Evolutionary conservation across 345 rosid species (phyloP), one percentile per base, ranked within the genome.

Genomic region (Citropsis articulata): DNA sequence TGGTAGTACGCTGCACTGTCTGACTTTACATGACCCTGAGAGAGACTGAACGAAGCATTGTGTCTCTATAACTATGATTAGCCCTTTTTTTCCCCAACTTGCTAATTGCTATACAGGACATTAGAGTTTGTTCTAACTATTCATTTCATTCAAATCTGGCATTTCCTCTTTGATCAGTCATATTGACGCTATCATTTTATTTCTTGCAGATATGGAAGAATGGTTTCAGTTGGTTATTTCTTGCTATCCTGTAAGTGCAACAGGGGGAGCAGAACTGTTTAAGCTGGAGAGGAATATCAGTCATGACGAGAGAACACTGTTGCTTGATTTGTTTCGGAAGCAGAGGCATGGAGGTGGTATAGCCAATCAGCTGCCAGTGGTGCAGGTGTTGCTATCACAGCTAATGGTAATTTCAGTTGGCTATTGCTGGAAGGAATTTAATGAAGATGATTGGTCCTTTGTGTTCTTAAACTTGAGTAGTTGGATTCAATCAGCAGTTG

Each of bases 401-500:
- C 85, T 95, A 68, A 82, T 89, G 83, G 88, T 87, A 77, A 68
- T 91, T 72, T 89, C 94, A 53, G 88, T 92, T 81, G 90, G 89
- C 79, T 95, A 92, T 89, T 95, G 98, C 86, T 91, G 96, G 86
- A 81, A 86, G 64, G 94, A 93, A 56, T 92, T 95, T 83, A 73
- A 77, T 57, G 94, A 88, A 78, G 96, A 89, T 72, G 99, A 95
- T 84, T 95, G 99, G 98, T 90, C 88, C 28, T 93, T 93, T 77
- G 86, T 91, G 73, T 89, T 92, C 76, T 87, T 81, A 60, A 88
- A 85, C 55, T 73, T 86, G 78, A 93, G 87, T 84, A 73, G 88
- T 83, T 92, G 89, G 92, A 90, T 92, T 82, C 97, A 95, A 85
- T 90, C 96, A 67, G 95, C 89, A 35, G 98, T 95, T 77, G 94